These are phyloP conservation scores for Marasmius sp. DNA, from an alignment of 1,284 basidiomycete genomes.

Conservation along the genomic window DNA sequence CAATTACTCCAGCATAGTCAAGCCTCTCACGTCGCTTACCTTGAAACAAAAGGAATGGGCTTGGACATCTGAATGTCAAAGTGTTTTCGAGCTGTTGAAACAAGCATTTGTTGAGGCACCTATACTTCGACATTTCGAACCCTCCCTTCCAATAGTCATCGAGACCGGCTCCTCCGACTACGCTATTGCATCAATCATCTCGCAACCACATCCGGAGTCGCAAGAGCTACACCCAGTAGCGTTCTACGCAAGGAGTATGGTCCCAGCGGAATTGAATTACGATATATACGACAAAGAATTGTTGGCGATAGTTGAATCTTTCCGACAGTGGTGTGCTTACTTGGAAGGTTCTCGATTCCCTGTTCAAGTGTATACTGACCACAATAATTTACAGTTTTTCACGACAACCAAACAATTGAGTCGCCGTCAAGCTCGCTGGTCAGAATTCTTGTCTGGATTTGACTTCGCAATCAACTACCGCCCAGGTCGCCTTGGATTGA, in stretches of 20 bases:
- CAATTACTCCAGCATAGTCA: constrained; percentile 20
- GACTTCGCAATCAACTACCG: not conserved
- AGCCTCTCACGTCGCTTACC: not conserved
- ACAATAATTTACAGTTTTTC: constrained; percentile 28
- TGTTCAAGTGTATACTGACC: constrained; percentile 27
- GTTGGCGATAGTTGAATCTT: not conserved
- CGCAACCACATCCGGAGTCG: not conserved
- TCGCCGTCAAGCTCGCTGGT: constrained; percentile 30
- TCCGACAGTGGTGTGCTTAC: constrained; percentile 18
- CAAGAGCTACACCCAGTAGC: constrained; percentile 30
- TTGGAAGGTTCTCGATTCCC: constrained; percentile 17
- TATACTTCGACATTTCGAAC: constrained; percentile 13
- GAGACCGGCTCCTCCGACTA: constrained; percentile 17
- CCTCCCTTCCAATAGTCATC: constrained; percentile 35
- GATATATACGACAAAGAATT: constrained; percentile 2
- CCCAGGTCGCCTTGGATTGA: not conserved
- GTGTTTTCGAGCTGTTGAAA: constrained; percentile 12
- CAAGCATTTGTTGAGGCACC: constrained; percentile 8
- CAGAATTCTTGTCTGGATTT: constrained; percentile 15
- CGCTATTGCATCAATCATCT: constrained; percentile 15
- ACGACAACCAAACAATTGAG: constrained; percentile 7
- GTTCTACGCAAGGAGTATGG: constrained; percentile 29
- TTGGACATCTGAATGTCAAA: constrained; percentile 2
- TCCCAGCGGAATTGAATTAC: constrained; percentile 31
- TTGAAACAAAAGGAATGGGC: constrained; percentile 3